Conservation (phyloP, 2,329 filamentous ascomycete genomes). For the Ophiostoma australiae region DNA sequence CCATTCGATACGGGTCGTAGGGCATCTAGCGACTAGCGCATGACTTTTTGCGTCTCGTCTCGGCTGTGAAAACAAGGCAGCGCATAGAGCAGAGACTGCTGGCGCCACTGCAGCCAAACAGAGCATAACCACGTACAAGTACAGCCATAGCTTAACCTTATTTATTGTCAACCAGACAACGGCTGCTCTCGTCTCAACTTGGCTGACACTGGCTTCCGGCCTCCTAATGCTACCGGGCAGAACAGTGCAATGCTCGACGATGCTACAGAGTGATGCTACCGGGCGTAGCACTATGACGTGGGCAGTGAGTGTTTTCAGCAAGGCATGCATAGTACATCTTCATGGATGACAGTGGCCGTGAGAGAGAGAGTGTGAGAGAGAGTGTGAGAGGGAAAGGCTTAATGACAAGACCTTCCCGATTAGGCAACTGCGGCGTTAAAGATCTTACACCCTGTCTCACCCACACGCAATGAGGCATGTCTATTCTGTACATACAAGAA, state of each 20-base stretch:
- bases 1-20: neutral
- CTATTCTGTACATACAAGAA: neutral
- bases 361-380: neutral
- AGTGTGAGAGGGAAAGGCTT: neutral
- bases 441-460: neutral
- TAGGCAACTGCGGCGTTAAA: neutral
- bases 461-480: no score
- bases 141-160: neutral
- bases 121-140: neutral
- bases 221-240: neutral
- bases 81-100: no score
- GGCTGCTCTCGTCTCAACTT: neutral
- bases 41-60: neutral
- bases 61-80: neutral
- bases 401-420: conserved; percentile 1
- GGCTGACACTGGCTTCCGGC: neutral
- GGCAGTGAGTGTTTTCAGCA: neutral
- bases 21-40: neutral
- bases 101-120: neutral
- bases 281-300: neutral
- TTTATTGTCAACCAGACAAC: neutral
- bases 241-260: neutral
- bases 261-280: neutral
- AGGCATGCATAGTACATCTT: no score
- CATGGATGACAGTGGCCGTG: neutral